Percentiles rank a stretch among this genome's conserved stretches.
Conservation (phyloP, 2,329 filamentous ascomycete genomes). For the Herpotrichia juniperi region DNA sequence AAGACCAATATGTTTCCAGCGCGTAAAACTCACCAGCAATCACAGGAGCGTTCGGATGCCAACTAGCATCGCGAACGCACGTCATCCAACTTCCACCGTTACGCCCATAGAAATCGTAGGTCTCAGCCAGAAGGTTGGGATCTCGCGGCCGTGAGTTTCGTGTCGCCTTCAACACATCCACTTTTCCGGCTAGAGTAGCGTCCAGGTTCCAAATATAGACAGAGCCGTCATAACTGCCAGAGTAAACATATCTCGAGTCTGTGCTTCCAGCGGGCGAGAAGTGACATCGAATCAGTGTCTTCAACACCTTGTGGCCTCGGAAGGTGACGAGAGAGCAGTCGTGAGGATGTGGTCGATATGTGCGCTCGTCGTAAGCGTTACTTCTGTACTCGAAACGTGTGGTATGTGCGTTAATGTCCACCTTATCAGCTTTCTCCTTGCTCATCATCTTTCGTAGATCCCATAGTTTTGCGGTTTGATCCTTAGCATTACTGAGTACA, state of each 20-base stretch:
- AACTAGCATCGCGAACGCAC: slow-evolving; percentile 85
- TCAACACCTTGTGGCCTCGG: slow-evolving; percentile 84
- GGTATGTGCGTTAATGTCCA: slow-evolving; percentile 63
- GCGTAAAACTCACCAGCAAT: slow-evolving; percentile 64
- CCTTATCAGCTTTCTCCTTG: slow-evolving; percentile 65
- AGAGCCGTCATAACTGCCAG: slow-evolving; percentile 85
- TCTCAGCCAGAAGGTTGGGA: slow-evolving; percentile 59
- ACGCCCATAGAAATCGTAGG: slow-evolving; percentile 63
- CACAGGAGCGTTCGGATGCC: slow-evolving; percentile 85
- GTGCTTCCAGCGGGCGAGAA: slow-evolving; percentile 88
- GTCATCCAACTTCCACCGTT: slow-evolving; percentile 70
- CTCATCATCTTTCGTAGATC: slow-evolving; percentile 89
- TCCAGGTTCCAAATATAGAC: slow-evolving; percentile 95
- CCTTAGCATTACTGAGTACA: slow-evolving; percentile 91
- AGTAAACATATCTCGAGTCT: slow-evolving; percentile 91
- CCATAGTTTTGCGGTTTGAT: slow-evolving; percentile 98
- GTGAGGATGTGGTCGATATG: slow-evolving; percentile 75
- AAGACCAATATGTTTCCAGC: not conserved
- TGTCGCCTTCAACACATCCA: slow-evolving; percentile 79
- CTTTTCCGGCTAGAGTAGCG: slow-evolving; percentile 76
- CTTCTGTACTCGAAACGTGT: slow-evolving; percentile 78
- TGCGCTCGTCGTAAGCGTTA: slow-evolving; percentile 66
- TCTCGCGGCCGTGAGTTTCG: slow-evolving; percentile 63
- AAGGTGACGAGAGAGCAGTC: slow-evolving; percentile 96
- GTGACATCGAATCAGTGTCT: slow-evolving; percentile 92